Evolutionary conservation across 495 filamentous ascomycete genomes (phyloP).

Genomic region (Xylaria longipes): DNA sequence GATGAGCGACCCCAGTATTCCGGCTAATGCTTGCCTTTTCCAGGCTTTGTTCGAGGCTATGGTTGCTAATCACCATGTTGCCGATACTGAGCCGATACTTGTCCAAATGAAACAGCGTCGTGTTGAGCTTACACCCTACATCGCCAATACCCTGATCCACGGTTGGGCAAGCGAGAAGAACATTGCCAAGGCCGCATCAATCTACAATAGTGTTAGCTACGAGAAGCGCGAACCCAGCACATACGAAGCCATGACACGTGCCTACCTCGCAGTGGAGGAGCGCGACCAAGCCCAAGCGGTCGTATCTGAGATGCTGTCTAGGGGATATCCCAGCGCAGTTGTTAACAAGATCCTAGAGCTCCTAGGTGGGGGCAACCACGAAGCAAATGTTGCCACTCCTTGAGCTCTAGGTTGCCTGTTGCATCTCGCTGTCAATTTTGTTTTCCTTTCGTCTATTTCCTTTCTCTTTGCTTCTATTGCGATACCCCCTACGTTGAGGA

Average conservation of each 20-base stretch:
- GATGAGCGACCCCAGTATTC: conserved; percentile 66
- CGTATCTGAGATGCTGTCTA: conserved; percentile 86
- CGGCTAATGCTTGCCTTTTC: conserved; percentile 84
- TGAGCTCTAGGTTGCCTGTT: conserved; percentile 19
- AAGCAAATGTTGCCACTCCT: conserved; percentile 32
- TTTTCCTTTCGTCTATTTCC: conserved; percentile 27
- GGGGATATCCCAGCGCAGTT: conserved; percentile 91
- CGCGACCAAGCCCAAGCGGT: conserved; percentile 72
- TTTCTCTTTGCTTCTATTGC: conserved; percentile 35
- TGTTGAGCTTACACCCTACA: conserved; percentile 93
- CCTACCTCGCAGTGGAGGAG: conserved; percentile 84
- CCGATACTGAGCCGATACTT: conserved; percentile 75
- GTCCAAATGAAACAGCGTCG: conserved; percentile 71
- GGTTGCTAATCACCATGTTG: conserved; percentile 89
- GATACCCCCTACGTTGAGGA: conserved; percentile 47
- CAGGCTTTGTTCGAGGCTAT: conserved; percentile 95
- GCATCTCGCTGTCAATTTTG: conserved; percentile 14
- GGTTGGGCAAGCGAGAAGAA: conserved; percentile 90
- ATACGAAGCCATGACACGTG: conserved; percentile 99
- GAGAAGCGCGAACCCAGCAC: conserved; percentile 92
- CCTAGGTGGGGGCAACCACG: conserved; percentile 66
- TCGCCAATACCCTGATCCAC: conserved; percentile 98
- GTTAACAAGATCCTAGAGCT: conserved; percentile 90
- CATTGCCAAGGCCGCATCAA: conserved; percentile 74
- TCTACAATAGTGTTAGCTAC: conserved; percentile 76